A percentile compares a stretch with the other conserved stretches of the same genome.
phyloP scores from a whole-genome alignment of 176 grass and related monocot genomes.

The Canna indica region DNA sequence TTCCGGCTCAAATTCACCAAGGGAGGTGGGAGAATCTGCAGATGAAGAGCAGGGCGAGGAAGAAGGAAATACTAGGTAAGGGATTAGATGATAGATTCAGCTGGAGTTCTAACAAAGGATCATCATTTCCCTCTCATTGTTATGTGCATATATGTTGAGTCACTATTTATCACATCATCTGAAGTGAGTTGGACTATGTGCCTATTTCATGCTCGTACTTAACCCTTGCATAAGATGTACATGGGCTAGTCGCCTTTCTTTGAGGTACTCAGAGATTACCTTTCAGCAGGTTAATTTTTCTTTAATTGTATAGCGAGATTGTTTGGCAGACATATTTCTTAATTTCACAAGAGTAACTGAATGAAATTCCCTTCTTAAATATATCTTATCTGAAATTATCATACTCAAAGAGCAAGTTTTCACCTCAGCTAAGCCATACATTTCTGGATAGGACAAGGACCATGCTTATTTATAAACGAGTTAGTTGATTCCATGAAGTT shows the following conservation, averaged over 20 bases:
- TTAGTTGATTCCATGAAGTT: no score
- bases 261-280: background rate
- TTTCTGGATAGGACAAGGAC: background rate
- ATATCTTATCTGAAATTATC: background rate
- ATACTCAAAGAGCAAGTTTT: background rate
- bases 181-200: background rate
- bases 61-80: background rate
- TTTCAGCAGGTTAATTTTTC: background rate
- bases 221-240: background rate
- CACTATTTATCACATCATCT: background rate
- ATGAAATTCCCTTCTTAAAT: background rate
- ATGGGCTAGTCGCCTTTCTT: background rate
- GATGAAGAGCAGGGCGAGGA: slow-evolving; percentile 3
- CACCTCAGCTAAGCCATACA: no score
- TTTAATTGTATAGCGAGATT: background rate
- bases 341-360: background rate
- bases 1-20: slow-evolving; percentile 3
- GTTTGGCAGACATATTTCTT: background rate
- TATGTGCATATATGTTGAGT: background rate
- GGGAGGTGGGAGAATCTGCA: background rate
- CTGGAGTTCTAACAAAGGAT: background rate
- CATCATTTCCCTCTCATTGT: background rate
- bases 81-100: background rate
- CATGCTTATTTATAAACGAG: background rate
- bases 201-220: background rate